Percentiles rank a stretch among this genome's conserved stretches.
Conservation (phyloP, 2,329 filamentous ascomycete genomes). For the Fusarium miscanthi region DNA sequence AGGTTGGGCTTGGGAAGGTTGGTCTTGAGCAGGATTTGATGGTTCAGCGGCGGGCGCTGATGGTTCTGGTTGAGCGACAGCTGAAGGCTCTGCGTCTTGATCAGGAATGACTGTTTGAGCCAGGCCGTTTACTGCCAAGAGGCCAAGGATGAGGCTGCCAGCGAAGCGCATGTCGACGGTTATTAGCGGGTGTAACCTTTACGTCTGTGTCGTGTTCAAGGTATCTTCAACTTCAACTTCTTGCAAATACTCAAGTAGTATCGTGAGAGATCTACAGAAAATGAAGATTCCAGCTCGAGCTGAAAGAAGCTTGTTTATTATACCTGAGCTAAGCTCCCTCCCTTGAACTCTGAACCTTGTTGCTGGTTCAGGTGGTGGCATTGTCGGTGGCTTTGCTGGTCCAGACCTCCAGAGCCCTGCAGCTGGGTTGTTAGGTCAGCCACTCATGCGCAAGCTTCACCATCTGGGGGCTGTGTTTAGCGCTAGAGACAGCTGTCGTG, state of each 20-base stretch:
- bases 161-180: conserved; percentile 25
- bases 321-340: conserved; percentile 24
- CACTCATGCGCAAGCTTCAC: conserved; percentile 9
- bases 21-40: conserved; percentile 7
- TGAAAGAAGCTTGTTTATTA: conserved; percentile 21
- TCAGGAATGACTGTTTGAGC: conserved; percentile 20
- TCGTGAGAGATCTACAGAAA: background rate
- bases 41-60: conserved; percentile 26
- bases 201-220: background rate
- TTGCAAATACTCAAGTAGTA: background rate
- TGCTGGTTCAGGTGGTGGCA: conserved; percentile 16
- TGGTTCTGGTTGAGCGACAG: conserved; percentile 18
- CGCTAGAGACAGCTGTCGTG: background rate
- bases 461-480: conserved; percentile 25
- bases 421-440: conserved; percentile 10
- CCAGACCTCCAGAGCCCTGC: conserved; percentile 18
- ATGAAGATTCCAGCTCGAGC: background rate
- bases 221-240: background rate
- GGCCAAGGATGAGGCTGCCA: conserved; percentile 25
- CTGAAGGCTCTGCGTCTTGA: conserved; percentile 12
- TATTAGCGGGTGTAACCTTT: background rate
- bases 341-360: conserved; percentile 2
- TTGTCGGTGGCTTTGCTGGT: conserved; percentile 28
- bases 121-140: conserved; percentile 29
- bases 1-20: conserved; percentile 8